Conservation (phyloP, 768 basidiomycete genomes). For the Mycena amicta region DNA sequence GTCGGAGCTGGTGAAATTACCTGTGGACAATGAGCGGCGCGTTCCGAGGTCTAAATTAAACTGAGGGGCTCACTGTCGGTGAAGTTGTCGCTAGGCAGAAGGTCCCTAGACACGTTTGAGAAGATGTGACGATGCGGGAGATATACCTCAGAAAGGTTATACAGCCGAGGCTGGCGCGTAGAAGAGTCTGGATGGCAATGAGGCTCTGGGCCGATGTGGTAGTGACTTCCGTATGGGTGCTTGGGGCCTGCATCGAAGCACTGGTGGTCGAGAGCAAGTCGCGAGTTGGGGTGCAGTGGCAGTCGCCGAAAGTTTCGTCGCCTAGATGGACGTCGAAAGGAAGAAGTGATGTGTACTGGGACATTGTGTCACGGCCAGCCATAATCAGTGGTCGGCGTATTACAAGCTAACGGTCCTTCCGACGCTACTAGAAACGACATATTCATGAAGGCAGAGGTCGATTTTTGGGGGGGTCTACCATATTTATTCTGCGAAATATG, state of each 20-base stretch:
- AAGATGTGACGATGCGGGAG: not conserved
- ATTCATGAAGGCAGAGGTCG: too few species aligned
- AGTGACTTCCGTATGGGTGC: slow-evolving; percentile 34
- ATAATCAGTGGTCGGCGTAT: too few species aligned
- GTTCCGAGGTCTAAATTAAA: not conserved
- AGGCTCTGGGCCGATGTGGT: slow-evolving; percentile 64
- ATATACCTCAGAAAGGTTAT: slow-evolving; percentile 70
- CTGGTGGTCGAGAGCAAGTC: not conserved
- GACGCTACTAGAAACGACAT: too few species aligned
- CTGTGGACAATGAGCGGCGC: slow-evolving; percentile 32
- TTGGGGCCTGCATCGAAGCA: slow-evolving; percentile 45
- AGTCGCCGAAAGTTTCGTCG: too few species aligned
- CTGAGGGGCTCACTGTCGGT: slow-evolving; percentile 50
- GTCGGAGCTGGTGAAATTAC: slow-evolving; percentile 56
- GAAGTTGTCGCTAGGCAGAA: slow-evolving; percentile 82
- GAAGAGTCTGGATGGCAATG: slow-evolving; percentile 68
- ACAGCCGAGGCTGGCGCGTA: slow-evolving; percentile 73
- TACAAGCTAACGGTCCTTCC: too few species aligned
- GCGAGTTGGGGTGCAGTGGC: too few species aligned
- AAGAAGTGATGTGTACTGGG: too few species aligned
- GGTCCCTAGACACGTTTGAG: slow-evolving; percentile 47
- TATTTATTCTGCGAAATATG: too few species aligned
- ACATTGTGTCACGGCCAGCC: too few species aligned
- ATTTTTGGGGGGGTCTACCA: too few species aligned
- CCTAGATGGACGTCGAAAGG: too few species aligned